Conservation (phyloP, 139 green algal genomes). For the Closterium sp. region DNA sequence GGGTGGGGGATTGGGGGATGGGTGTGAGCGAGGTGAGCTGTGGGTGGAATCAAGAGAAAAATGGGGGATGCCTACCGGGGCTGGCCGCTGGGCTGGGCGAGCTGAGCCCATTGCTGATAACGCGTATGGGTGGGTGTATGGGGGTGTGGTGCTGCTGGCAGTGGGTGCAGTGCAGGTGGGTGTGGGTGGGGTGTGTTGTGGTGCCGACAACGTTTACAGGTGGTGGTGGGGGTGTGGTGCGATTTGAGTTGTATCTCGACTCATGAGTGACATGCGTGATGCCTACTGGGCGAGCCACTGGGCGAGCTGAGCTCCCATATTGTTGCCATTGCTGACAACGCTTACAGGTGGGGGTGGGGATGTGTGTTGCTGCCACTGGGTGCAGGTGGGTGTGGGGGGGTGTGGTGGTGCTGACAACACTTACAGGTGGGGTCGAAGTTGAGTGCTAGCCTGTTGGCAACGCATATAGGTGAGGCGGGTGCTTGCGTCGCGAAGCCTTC, state of each 20-base stretch:
- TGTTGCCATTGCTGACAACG: slow-evolving; percentile 15
- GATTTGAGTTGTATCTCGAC: too few species aligned
- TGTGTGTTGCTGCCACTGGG: too few species aligned
- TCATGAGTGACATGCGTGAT: slow-evolving; percentile 72
- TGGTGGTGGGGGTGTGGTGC: too few species aligned
- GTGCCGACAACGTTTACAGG: too few species aligned
- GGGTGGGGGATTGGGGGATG: too few species aligned
- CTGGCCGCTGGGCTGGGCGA: slow-evolving; percentile 58
- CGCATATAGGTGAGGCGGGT: too few species aligned
- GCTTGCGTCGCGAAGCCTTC: too few species aligned
- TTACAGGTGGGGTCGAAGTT: not conserved
- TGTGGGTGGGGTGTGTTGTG: too few species aligned
- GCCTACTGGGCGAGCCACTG: too few species aligned
- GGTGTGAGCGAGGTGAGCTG: not conserved
- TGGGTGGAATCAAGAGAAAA: slow-evolving; percentile 32
- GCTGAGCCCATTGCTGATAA: slow-evolving; percentile 8
- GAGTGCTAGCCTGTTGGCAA: too few species aligned
- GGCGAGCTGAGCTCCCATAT: slow-evolving; percentile 7
- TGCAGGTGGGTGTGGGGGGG: too few species aligned
- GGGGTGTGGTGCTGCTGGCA: slow-evolving; percentile 56
- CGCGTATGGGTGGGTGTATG: not conserved
- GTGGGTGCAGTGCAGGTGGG: slow-evolving; percentile 56
- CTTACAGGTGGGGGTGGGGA: not conserved
- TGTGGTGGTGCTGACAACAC: too few species aligned
- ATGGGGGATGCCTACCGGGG: slow-evolving; percentile 82